Evolutionary conservation across 257 asterid species (phyloP).

Genomic region (Lycium barbarum): DNA sequence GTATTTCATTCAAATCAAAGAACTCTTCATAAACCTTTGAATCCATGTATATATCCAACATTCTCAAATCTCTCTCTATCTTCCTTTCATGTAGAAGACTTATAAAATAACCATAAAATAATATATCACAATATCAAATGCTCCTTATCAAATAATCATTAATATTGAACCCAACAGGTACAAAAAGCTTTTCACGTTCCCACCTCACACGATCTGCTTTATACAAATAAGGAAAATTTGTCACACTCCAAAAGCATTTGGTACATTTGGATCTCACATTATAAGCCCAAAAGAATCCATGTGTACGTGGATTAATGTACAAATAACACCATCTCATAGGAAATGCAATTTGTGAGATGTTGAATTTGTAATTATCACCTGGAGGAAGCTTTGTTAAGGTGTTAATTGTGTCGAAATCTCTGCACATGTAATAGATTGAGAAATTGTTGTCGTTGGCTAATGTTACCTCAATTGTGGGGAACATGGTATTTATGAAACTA

Average conservation of each 20-base stretch:
- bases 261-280: slow-evolving; percentile 40
- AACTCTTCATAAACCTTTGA: not conserved
- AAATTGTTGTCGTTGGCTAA: slow-evolving; percentile 32
- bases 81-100: not conserved
- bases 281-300: slow-evolving; percentile 40
- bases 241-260: slow-evolving; percentile 39
- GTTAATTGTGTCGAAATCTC: slow-evolving; percentile 19
- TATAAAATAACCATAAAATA: slow-evolving; percentile 3
- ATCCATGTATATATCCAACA: not conserved
- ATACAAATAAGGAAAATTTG: slow-evolving; percentile 31
- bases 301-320: slow-evolving; percentile 28
- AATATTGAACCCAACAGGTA: slow-evolving; percentile 27
- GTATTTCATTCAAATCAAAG: not conserved
- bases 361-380: slow-evolving; percentile 26
- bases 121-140: slow-evolving; percentile 12
- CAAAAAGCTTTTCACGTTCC: slow-evolving; percentile 41
- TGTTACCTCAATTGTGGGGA: slow-evolving; percentile 34
- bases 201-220: slow-evolving; percentile 35
- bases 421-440: slow-evolving; percentile 36
- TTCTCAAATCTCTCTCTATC: not conserved
- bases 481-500: not conserved
- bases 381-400: not conserved
- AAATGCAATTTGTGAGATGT: slow-evolving; percentile 36
- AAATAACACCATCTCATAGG: slow-evolving; percentile 44
- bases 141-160: not conserved